These are phyloP conservation scores for Diaporthe citrichinensis DNA, from an alignment of 2,329 filamentous ascomycete genomes.

Conservation along the genomic window DNA sequence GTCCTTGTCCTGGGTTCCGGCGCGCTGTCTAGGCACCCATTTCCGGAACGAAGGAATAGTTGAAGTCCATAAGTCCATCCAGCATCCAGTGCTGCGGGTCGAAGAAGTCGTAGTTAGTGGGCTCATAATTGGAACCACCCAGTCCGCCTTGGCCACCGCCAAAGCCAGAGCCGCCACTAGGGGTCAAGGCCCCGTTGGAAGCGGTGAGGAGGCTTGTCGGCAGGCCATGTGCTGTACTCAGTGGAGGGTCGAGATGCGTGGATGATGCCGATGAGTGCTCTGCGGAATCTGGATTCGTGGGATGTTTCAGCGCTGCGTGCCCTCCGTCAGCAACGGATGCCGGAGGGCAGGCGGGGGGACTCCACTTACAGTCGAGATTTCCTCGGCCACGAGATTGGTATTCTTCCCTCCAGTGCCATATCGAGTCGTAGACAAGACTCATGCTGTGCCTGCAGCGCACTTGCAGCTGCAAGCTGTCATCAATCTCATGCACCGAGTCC, in stretches of 20 bases:
- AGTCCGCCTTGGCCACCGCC: conserved; percentile 63
- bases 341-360: conserved; percentile 43
- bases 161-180: conserved; percentile 61
- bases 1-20: conserved; percentile 7
- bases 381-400: conserved; percentile 80
- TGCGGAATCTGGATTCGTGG: conserved; percentile 86
- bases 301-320: conserved; percentile 80
- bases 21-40: conserved; percentile 57
- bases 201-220: conserved; percentile 64
- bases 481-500: conserved; percentile 67
- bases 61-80: conserved; percentile 86
- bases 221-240: conserved; percentile 65
- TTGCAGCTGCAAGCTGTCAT: conserved; percentile 83
- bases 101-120: conserved; percentile 87
- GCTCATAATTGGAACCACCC: conserved; percentile 69
- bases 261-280: conserved; percentile 80
- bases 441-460: conserved; percentile 89
- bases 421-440: conserved; percentile 87
- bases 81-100: conserved; percentile 95
- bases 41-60: conserved; percentile 63
- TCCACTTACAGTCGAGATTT: conserved; percentile 75
- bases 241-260: conserved; percentile 73
- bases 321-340: conserved; percentile 40
- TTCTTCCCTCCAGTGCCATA: conserved; percentile 89
- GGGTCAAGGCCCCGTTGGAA: conserved; percentile 67